These are phyloP conservation scores for Trametes sp. DNA, from an alignment of 1,284 basidiomycete genomes.

Conservation along the genomic window DNA sequence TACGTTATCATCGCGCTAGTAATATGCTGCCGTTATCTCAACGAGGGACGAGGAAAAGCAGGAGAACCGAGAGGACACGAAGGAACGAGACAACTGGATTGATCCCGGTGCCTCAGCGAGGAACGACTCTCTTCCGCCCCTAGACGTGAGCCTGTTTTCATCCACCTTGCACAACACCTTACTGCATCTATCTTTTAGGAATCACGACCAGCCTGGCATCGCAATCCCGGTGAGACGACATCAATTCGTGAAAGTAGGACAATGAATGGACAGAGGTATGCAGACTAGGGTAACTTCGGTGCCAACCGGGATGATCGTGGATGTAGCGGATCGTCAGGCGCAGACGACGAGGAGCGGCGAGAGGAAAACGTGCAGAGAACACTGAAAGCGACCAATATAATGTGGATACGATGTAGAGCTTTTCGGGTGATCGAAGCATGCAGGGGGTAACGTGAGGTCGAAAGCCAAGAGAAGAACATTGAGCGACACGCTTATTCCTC, in stretches of 20 bases:
- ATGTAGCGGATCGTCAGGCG: constrained; percentile 27
- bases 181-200: background rate
- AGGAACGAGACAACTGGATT: no score
- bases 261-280: constrained; percentile 40
- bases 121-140: no score
- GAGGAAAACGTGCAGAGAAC: constrained; percentile 36
- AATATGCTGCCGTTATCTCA: no score
- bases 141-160: no score
- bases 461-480: constrained; percentile 18
- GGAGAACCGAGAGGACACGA: no score
- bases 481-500: constrained; percentile 55
- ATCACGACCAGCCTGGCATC: background rate
- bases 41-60: no score
- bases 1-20: no score
- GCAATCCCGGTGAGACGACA: constrained; percentile 33
- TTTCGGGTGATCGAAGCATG: constrained; percentile 38
- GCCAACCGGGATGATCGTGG: constrained; percentile 36
- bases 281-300: constrained; percentile 46
- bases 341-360: constrained; percentile 26
- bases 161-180: no score
- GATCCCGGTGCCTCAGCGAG: no score
- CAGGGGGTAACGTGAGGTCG: constrained; percentile 18
- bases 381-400: constrained; percentile 46
- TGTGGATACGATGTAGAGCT: constrained; percentile 43
- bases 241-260: constrained; percentile 38